Conservation (phyloP, 495 filamentous ascomycete genomes). For the Neurospora sublineolata region DNA sequence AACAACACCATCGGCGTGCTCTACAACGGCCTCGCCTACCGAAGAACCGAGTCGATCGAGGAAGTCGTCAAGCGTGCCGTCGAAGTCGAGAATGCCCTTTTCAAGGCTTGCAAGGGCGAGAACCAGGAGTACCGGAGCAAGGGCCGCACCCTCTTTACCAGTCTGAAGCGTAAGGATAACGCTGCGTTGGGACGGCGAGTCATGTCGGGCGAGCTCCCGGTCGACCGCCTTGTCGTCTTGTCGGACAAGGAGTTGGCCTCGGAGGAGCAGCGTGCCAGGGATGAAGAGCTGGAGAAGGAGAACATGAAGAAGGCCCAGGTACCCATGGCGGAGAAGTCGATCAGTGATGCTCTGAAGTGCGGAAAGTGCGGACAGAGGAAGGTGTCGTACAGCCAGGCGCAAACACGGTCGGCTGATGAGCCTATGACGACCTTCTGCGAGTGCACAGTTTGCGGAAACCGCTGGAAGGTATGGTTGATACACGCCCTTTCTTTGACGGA, state of each 20-base stretch:
- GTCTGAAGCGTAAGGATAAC: conserved; percentile 88
- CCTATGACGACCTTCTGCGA: conserved; percentile 79
- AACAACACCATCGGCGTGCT: conserved; percentile 81
- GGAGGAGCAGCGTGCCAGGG: conserved; percentile 68
- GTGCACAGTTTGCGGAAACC: conserved; percentile 61
- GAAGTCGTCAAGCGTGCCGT: conserved; percentile 55
- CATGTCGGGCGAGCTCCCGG: conserved; percentile 55
- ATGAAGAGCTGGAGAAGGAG: conserved; percentile 63
- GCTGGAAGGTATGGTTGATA: conserved; percentile 52
- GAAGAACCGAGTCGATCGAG: conserved; percentile 42
- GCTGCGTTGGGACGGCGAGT: conserved; percentile 61
- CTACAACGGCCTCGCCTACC: conserved; percentile 68
- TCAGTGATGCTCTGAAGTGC: conserved; percentile 77
- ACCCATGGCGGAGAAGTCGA: conserved; percentile 74
- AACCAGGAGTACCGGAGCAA: conserved; percentile 66
- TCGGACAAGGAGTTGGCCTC: conserved; percentile 35
- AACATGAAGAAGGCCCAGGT: conserved; percentile 95
- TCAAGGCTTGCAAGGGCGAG: conserved; percentile 50
- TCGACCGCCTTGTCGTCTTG: conserved; percentile 61
- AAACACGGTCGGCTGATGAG: conserved; percentile 90
- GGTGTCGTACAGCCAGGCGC: conserved; percentile 90
- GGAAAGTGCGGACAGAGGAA: conserved; percentile 82
- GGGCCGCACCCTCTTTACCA: conserved; percentile 82
- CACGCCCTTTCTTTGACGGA: conserved; percentile 8
- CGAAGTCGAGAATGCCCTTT: conserved; percentile 65